These are phyloP conservation scores for Diversispora epigaea DNA, from an alignment of 192 early-diverging fungal species.

Conservation along the genomic window DNA sequence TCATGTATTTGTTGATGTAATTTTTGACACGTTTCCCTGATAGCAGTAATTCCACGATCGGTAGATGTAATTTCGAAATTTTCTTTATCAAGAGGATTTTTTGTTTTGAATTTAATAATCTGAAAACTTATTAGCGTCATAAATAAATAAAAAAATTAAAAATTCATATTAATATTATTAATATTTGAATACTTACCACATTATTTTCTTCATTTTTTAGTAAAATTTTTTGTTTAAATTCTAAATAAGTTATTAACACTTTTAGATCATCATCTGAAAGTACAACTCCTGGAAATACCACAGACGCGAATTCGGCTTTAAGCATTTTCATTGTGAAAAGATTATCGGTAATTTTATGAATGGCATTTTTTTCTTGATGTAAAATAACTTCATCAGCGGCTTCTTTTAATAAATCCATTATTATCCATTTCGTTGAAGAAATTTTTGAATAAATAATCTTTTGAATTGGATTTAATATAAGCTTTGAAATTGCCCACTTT, in stretches of 20 bases:
- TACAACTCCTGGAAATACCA: slow-evolving; percentile 2
- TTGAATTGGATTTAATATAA: slow-evolving; percentile 1
- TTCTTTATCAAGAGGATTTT: slow-evolving; percentile 31
- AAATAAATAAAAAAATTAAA: not conserved
- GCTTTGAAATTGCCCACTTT: not conserved
- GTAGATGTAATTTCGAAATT: slow-evolving; percentile 49
- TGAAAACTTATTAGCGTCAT: slow-evolving; percentile 12
- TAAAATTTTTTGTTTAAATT: slow-evolving; percentile 21
- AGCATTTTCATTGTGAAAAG: slow-evolving; percentile 26
- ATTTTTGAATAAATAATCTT: not conserved
- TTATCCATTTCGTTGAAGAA: not conserved
- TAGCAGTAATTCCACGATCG: slow-evolving; percentile 59
- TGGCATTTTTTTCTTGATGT: slow-evolving; percentile 17
- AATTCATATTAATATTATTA: not conserved
- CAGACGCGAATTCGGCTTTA: slow-evolving; percentile 14
- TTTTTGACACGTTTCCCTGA: slow-evolving; percentile 51
- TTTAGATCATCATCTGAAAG: slow-evolving; percentile 38
- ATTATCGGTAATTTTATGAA: slow-evolving; percentile 26
- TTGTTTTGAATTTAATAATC: slow-evolving; percentile 39
- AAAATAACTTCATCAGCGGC: not conserved
- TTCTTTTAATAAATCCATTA: slow-evolving; percentile 14
- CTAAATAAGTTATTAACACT: slow-evolving; percentile 38
- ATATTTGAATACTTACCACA: too few relatives aligned
- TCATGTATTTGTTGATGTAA: slow-evolving; percentile 57
- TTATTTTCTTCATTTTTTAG: slow-evolving; percentile 2